A percentile compares a stretch with the other conserved stretches of the same genome.
Conservation (phyloP, 257 asterid genomes). For the Nicotiana knightiana region DNA sequence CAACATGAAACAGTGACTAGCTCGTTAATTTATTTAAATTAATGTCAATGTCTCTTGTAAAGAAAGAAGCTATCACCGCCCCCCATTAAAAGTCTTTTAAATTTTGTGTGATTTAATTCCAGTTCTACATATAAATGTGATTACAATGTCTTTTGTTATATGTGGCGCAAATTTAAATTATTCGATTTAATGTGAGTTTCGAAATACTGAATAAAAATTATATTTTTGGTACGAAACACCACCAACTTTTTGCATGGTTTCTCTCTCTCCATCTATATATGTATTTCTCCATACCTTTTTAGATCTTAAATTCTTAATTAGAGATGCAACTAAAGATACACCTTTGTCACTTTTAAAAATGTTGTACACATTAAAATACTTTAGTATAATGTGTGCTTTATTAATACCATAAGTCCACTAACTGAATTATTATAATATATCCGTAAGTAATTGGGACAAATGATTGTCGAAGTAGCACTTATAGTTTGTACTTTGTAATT, state of each 20-base stretch:
- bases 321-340: background rate
- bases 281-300: background rate
- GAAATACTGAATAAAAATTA: no score
- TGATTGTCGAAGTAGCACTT: constrained; percentile 2
- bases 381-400: background rate
- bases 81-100: no score
- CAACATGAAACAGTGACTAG: no score
- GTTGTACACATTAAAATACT: background rate
- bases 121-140: no score
- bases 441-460: background rate
- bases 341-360: background rate
- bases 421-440: background rate
- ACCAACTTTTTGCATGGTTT: background rate
- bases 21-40: no score
- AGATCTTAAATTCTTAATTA: background rate
- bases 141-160: no score
- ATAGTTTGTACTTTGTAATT: background rate
- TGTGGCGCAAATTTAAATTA: no score
- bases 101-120: no score
- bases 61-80: no score
- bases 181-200: no score
- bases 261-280: background rate
- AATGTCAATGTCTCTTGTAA: no score
- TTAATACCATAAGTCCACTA: background rate
- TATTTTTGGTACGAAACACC: no score